Percentiles rank a stretch among this genome's conserved stretches.
These are phyloP conservation scores for Zea luxurians DNA, from an alignment of 176 grass and related monocot species.

Conservation along the genomic window DNA sequence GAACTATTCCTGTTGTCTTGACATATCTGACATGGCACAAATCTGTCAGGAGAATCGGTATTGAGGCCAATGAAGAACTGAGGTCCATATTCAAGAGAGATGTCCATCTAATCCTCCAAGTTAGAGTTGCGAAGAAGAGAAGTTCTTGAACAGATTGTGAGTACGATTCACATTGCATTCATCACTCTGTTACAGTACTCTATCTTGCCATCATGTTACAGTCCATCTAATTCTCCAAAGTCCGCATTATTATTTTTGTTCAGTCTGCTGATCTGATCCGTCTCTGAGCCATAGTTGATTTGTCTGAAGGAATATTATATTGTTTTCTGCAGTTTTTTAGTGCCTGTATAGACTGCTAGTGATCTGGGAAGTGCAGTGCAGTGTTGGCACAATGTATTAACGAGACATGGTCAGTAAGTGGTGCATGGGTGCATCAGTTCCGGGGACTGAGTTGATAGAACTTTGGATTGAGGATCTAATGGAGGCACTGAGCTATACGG, in stretches of 20 bases:
- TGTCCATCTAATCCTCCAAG: slow-evolving; percentile 96
- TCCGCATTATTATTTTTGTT: neutral
- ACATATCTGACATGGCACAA: slow-evolving; percentile 1
- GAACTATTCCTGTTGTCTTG: neutral
- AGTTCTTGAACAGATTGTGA: slow-evolving; percentile 52
- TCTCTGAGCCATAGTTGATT: neutral
- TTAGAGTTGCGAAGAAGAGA: slow-evolving; percentile 80
- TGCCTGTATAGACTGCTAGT: slow-evolving; percentile 13
- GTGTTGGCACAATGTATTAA: neutral
- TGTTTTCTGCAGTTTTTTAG: slow-evolving; percentile 27
- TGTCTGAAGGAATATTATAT: neutral
- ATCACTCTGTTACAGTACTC: neutral
- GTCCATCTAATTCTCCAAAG: neutral
- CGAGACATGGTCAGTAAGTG: neutral
- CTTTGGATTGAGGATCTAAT: neutral
- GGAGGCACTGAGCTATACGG: neutral
- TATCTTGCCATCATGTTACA: neutral
- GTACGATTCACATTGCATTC: slow-evolving; percentile 22
- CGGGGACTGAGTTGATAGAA: neutral
- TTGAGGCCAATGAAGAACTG: slow-evolving; percentile 94
- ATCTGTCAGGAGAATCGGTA: slow-evolving; percentile 85
- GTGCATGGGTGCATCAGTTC: slow-evolving; percentile 16
- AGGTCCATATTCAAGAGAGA: slow-evolving; percentile 92
- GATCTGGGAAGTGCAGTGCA: neutral
- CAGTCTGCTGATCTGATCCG: neutral